Conservation (phyloP, 2,329 filamentous ascomycete species). For the Bipolaris bicolor region DNA sequence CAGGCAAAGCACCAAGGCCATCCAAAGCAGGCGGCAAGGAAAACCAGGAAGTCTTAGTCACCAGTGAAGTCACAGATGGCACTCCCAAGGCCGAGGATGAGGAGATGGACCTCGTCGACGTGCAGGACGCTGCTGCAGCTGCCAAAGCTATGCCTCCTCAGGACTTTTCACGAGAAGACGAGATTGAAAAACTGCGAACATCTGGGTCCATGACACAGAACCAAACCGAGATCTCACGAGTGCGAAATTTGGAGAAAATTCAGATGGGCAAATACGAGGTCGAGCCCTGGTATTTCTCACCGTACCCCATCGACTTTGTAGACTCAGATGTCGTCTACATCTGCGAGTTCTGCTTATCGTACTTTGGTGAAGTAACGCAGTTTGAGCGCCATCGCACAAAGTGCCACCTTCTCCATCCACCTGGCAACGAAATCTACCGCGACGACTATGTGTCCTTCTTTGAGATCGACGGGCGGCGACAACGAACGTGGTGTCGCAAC, state of each 20-base stretch:
- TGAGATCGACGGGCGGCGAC: constrained; percentile 92
- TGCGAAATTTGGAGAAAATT: constrained; percentile 90
- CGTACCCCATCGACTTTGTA: constrained; percentile 88
- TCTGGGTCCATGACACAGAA: constrained; percentile 99
- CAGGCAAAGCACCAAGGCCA: constrained; percentile 54
- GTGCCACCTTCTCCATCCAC: constrained; percentile 89
- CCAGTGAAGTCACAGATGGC: constrained; percentile 55
- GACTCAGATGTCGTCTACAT: constrained; percentile 92
- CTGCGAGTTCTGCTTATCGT: constrained; percentile 94
- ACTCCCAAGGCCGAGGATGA: constrained; percentile 60
- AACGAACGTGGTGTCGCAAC: constrained; percentile 96
- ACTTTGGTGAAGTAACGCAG: constrained; percentile 81
- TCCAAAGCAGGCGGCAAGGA: constrained; percentile 67
- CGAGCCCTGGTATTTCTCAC: constrained; percentile 98
- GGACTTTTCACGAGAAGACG: constrained; percentile 78
- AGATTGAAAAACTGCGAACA: constrained; percentile 94
- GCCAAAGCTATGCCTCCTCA: constrained; percentile 60
- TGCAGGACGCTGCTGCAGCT: constrained; percentile 58
- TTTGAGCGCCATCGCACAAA: constrained; percentile 88
- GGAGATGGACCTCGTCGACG: constrained; percentile 59
- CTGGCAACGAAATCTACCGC: constrained; percentile 97
- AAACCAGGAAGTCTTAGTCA: constrained; percentile 59
- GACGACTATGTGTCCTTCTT: constrained; percentile 95
- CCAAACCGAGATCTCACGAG: constrained; percentile 92
- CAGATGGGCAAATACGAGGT: constrained; percentile 93